These are phyloP conservation scores for Epichloe sibirici DNA, from an alignment of 2,329 filamentous ascomycete genomes.

Conservation along the genomic window DNA sequence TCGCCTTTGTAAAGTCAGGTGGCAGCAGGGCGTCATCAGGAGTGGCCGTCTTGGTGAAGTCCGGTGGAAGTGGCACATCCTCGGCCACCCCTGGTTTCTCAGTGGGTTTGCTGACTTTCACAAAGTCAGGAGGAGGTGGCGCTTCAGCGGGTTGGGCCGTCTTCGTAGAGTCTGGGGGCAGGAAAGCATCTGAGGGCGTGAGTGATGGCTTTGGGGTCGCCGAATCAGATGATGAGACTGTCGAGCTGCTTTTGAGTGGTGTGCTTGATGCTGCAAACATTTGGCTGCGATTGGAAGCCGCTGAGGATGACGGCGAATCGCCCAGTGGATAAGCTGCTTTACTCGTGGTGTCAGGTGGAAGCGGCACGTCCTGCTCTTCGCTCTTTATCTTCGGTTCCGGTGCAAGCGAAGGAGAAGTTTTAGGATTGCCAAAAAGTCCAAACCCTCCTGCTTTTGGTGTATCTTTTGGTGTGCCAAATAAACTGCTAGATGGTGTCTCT, in stretches of 20 bases:
- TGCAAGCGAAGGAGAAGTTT: conserved; percentile 5
- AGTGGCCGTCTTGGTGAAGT: conserved; percentile 19
- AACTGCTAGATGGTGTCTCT: conserved; percentile 12
- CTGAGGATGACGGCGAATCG: conserved; percentile 41
- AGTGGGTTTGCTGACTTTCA: conserved; percentile 14
- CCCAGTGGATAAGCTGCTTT: conserved; percentile 36
- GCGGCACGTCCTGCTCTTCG: conserved; percentile 27
- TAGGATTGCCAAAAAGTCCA: conserved; percentile 14
- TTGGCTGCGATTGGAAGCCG: conserved; percentile 24
- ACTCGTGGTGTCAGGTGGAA: conserved; percentile 45
- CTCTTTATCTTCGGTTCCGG: conserved; percentile 23
- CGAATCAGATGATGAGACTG: conserved; percentile 31
- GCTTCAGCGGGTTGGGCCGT: conserved; percentile 8
- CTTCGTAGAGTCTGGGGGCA: conserved; percentile 6
- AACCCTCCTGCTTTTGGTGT: conserved; percentile 14
- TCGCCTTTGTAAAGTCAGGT: conserved; percentile 17
- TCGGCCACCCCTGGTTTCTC: conserved; percentile 13
- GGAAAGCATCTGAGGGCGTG: conserved; percentile 4
- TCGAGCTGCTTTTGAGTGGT: conserved; percentile 19
- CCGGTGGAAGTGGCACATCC: conserved; percentile 9
- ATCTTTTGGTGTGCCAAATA: conserved; percentile 19
- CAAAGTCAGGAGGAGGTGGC: conserved; percentile 23
- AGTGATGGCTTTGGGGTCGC: conserved; percentile 11
- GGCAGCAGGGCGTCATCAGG: conserved; percentile 18
- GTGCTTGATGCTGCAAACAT: conserved; percentile 19